A percentile compares a stretch with the other conserved stretches of the same genome.
phyloP scores from a whole-genome alignment of 257 asterid species.

The Datura wrightii region DNA sequence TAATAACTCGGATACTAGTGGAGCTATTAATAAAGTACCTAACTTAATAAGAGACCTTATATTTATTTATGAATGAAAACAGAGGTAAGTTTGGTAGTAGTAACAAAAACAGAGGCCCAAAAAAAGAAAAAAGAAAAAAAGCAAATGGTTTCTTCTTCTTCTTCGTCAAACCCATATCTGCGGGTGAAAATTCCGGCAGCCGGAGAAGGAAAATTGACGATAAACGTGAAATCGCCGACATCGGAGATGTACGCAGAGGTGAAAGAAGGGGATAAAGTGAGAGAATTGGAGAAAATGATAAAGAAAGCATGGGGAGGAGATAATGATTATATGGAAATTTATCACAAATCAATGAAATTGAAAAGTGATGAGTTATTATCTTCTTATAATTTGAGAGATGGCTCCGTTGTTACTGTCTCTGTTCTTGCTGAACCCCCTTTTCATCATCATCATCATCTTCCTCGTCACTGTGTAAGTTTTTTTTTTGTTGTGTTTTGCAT shows the following conservation, averaged over 20 bases:
- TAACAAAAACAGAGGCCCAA: neutral
- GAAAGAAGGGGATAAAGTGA: slow-evolving; percentile 22
- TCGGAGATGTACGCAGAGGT: slow-evolving; percentile 27
- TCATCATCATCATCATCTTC: neutral
- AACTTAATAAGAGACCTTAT: too few species aligned
- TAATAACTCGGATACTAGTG: too few species aligned
- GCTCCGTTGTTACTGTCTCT: neutral
- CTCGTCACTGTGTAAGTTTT: neutral
- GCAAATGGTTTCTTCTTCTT: neutral
- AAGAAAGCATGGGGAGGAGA: slow-evolving; percentile 26
- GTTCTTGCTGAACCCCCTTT: slow-evolving; percentile 18
- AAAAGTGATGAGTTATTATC: neutral
- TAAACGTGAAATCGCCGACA: slow-evolving; percentile 14
- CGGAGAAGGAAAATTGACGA: slow-evolving; percentile 19
- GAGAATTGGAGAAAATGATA: slow-evolving; percentile 20
- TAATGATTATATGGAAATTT: slow-evolving; percentile 1
- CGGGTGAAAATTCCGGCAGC: neutral
- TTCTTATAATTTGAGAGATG: slow-evolving; percentile 24
- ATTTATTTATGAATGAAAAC: neutral
- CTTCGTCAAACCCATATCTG: neutral
- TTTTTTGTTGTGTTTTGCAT: neutral
- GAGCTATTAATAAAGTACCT: too few species aligned
- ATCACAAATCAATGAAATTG: neutral
- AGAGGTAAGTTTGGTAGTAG: neutral
- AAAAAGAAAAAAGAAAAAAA: neutral